Percentiles rank a stretch among this genome's conserved stretches.
Evolutionary conservation across 805 yeast species (phyloP).

Genomic region (Priceomyces melissophilus): DNA sequence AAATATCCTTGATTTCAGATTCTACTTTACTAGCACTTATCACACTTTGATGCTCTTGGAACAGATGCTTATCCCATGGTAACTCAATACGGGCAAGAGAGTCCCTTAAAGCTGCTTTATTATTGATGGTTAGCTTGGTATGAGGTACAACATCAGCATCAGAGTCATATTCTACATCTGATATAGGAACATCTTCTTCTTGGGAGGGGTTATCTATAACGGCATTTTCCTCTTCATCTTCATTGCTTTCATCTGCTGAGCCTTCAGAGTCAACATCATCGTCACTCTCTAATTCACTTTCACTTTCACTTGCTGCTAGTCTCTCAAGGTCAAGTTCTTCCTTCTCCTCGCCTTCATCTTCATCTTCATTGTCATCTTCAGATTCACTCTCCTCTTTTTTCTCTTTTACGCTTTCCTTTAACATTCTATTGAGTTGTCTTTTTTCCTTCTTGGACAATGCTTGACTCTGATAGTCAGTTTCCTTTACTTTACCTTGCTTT

Average conservation of each 20-base stretch:
- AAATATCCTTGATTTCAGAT: constrained; percentile 73
- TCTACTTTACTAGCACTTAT: constrained; percentile 60
- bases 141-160: constrained; percentile 94
- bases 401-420: constrained; percentile 23
- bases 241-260: constrained; percentile 25
- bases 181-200: constrained; percentile 79
- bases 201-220: constrained; percentile 59
- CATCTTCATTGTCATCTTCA: constrained; percentile 43
- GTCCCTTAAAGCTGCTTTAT: constrained; percentile 75
- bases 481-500: constrained; percentile 4
- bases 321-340: constrained; percentile 47
- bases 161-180: constrained; percentile 89
- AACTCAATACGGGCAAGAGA: constrained; percentile 63
- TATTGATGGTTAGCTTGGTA: constrained; percentile 85
- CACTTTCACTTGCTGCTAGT: constrained; percentile 55
- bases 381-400: constrained; percentile 28
- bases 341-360: constrained; percentile 39
- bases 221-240: constrained; percentile 49
- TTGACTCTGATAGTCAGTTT: constrained; percentile 43
- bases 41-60: constrained; percentile 80
- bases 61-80: constrained; percentile 63
- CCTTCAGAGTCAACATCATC: constrained; percentile 32
- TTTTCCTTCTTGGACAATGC: constrained; percentile 61
- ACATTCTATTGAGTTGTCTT: constrained; percentile 54
- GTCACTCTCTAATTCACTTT: constrained; percentile 33